Percentiles rank a stretch among this genome's conserved stretches.
Evolutionary conservation across 2,329 filamentous ascomycete species (phyloP).

Genomic region (Aspergillus ibericus): DNA sequence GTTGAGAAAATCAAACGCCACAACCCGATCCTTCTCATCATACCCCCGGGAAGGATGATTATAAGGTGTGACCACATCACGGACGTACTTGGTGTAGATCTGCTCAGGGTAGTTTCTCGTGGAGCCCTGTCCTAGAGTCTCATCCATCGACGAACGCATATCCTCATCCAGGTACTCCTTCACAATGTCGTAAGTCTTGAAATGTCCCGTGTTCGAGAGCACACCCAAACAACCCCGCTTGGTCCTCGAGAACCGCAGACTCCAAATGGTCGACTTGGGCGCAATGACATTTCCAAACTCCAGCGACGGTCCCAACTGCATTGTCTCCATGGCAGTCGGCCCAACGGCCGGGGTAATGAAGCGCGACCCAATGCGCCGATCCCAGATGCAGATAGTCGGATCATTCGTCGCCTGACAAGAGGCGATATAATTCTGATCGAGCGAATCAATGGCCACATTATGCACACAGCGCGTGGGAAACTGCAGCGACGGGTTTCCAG

Average conservation of each 20-base stretch:
- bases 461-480: slow-evolving; percentile 62
- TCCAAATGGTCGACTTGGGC: slow-evolving; percentile 58
- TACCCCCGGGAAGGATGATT: slow-evolving; percentile 46
- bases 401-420: slow-evolving; percentile 58
- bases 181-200: slow-evolving; percentile 57
- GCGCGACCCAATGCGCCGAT: slow-evolving; percentile 52
- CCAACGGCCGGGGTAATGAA: slow-evolving; percentile 38
- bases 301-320: slow-evolving; percentile 53
- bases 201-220: slow-evolving; percentile 59
- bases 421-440: slow-evolving; percentile 66
- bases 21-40: slow-evolving; percentile 51
- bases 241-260: slow-evolving; percentile 60
- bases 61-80: slow-evolving; percentile 47
- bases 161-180: slow-evolving; percentile 50
- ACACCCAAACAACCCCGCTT: slow-evolving; percentile 60
- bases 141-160: slow-evolving; percentile 39
- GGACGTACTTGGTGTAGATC: slow-evolving; percentile 48
- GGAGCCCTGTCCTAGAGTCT: slow-evolving; percentile 42
- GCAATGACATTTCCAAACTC: slow-evolving; percentile 58
- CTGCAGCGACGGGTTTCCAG: slow-evolving; percentile 45
- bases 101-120: slow-evolving; percentile 44
- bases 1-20: slow-evolving; percentile 63
- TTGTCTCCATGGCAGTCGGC: slow-evolving; percentile 30
- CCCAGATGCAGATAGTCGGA: slow-evolving; percentile 62
- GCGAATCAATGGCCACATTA: slow-evolving; percentile 63